phyloP scores from a whole-genome alignment of 768 basidiomycete genomes.

The Galerina sulciceps region DNA sequence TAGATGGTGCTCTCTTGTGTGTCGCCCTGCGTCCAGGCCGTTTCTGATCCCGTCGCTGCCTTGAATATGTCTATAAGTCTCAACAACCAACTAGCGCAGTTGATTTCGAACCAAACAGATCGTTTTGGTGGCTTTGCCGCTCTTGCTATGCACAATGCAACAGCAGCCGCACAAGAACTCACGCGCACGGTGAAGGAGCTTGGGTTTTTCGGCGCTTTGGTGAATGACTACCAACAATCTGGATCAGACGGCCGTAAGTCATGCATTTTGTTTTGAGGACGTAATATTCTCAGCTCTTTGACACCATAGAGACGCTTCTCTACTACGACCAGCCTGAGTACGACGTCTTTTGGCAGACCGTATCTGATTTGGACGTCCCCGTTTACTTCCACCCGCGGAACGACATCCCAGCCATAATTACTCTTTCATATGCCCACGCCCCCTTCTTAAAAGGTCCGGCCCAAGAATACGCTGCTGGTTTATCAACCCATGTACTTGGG shows the following conservation, averaged over 20 bases:
- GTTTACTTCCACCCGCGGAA: slow-evolving; percentile 42
- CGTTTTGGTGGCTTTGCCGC: slow-evolving; percentile 48
- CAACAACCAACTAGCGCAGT: slow-evolving; percentile 39
- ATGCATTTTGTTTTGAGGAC: too few species aligned
- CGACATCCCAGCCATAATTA: slow-evolving; percentile 31
- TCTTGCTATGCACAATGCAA: slow-evolving; percentile 48
- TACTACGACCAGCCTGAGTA: slow-evolving; percentile 44
- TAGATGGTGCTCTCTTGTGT: slow-evolving; percentile 46
- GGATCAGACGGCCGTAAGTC: slow-evolving; percentile 40
- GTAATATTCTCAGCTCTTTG: not conserved
- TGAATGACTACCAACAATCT: slow-evolving; percentile 50
- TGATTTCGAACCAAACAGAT: slow-evolving; percentile 41
- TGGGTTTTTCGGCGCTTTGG: slow-evolving; percentile 43
- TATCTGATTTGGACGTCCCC: slow-evolving; percentile 41
- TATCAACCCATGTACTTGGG: slow-evolving; percentile 45
- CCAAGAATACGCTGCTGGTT: slow-evolving; percentile 42
- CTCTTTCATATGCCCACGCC: slow-evolving; percentile 34
- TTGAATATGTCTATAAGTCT: slow-evolving; percentile 36
- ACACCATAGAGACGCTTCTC: slow-evolving; percentile 34
- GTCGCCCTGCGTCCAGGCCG: slow-evolving; percentile 40
- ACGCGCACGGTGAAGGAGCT: slow-evolving; percentile 41
- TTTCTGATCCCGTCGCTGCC: slow-evolving; percentile 36
- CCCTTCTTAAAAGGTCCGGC: slow-evolving; percentile 35
- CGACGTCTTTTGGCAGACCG: slow-evolving; percentile 42
- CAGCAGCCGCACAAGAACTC: slow-evolving; percentile 41